Evolutionary conservation across 1,139 yeast species (phyloP).

Genomic region (Schwanniomyces etchellsii): DNA sequence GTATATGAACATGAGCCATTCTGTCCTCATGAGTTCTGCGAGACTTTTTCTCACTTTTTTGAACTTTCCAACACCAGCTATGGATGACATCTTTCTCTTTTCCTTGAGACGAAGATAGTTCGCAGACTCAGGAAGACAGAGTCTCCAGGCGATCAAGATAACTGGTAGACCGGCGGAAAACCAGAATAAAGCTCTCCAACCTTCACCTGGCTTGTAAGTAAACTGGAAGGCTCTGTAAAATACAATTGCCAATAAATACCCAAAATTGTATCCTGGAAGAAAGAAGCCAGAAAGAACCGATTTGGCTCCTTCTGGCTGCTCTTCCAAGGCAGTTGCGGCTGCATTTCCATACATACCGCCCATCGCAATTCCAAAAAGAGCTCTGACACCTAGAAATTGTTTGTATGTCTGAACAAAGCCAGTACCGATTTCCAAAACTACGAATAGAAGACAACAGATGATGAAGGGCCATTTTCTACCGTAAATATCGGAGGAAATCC

Average conservation of each 20-base stretch:
- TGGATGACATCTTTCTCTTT: too few species aligned
- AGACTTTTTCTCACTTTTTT: slow-evolving; percentile 5
- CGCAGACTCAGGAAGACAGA: slow-evolving; percentile 10
- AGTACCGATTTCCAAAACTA: slow-evolving; percentile 33
- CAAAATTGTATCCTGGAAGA: slow-evolving; percentile 41
- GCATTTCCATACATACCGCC: slow-evolving; percentile 38
- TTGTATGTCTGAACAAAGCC: slow-evolving; percentile 33
- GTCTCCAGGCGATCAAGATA: slow-evolving; percentile 15
- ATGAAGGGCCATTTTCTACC: slow-evolving; percentile 38
- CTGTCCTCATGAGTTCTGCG: slow-evolving; percentile 12
- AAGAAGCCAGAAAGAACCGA: slow-evolving; percentile 37
- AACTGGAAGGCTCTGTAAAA: slow-evolving; percentile 33
- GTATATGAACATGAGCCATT: slow-evolving; percentile 20
- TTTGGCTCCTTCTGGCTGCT: slow-evolving; percentile 30
- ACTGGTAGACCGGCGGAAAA: slow-evolving; percentile 23
- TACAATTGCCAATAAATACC: slow-evolving; percentile 37
- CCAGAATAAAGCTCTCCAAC: slow-evolving; percentile 26
- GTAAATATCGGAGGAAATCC: slow-evolving; percentile 29
- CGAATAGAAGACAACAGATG: slow-evolving; percentile 22
- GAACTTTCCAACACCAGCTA: not conserved
- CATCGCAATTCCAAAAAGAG: slow-evolving; percentile 39
- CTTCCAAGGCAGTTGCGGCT: slow-evolving; percentile 36
- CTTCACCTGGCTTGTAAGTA: slow-evolving; percentile 15
- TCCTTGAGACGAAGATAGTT: slow-evolving; percentile 3
- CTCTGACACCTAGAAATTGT: slow-evolving; percentile 36